A percentile compares a stretch with the other conserved stretches of the same genome.
These are phyloP conservation scores for Septoria linicola DNA, from an alignment of 2,329 filamentous ascomycete genomes.

Conservation along the genomic window DNA sequence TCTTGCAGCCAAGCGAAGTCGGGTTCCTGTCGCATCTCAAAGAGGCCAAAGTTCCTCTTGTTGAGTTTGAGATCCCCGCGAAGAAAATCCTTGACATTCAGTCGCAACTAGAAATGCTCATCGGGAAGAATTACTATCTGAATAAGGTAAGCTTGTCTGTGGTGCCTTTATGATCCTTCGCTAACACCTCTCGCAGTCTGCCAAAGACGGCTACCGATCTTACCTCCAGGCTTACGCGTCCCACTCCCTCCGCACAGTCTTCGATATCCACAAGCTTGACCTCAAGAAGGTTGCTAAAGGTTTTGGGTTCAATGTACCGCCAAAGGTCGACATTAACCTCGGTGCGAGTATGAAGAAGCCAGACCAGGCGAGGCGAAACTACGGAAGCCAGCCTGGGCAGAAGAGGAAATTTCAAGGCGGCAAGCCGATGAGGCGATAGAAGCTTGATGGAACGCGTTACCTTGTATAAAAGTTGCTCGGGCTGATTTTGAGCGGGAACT, in stretches of 20 bases:
- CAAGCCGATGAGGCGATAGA: conserved; percentile 9
- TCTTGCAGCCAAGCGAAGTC: conserved; percentile 87
- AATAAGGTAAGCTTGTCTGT: conserved; percentile 65
- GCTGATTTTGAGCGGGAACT: not conserved
- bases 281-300: conserved; percentile 80
- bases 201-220: conserved; percentile 74
- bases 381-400: conserved; percentile 76
- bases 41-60: conserved; percentile 85
- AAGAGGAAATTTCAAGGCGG: conserved; percentile 22
- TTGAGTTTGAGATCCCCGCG: conserved; percentile 91
- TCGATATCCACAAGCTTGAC: conserved; percentile 79
- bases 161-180: not conserved
- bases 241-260: conserved; percentile 78
- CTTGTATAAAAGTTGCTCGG: not conserved
- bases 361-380: conserved; percentile 70
- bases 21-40: conserved; percentile 91
- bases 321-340: conserved; percentile 74
- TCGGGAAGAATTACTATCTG: conserved; percentile 93
- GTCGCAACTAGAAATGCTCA: conserved; percentile 83
- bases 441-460: not conserved
- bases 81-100: conserved; percentile 86
- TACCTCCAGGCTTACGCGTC: conserved; percentile 95
- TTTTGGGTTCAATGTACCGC: conserved; percentile 76
- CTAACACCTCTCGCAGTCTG: conserved; percentile 47
- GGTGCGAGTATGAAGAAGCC: conserved; percentile 73